Evolutionary conservation across 1,284 basidiomycete genomes (phyloP), one percentile per base, ranked within the genome.

Genomic region (Caloboletus firmus): DNA sequence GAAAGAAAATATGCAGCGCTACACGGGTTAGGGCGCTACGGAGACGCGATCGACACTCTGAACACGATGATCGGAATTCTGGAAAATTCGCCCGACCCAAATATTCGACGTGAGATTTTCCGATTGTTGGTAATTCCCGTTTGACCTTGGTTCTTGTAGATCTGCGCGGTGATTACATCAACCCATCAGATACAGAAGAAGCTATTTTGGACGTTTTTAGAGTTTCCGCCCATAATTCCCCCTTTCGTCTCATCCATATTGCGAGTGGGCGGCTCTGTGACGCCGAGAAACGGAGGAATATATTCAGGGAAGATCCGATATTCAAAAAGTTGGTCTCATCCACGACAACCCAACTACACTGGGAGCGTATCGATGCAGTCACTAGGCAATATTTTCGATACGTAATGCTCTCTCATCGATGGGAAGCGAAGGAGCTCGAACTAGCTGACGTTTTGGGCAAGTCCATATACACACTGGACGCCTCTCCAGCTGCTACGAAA

Each of bases 341-440:
- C 17, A 54, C 52, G 54, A 51, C 48, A 5, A 64, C 43, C 0
- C 42, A 54, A 15, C 18, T 46, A 36, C 31, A 60, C 20, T 26
- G 3, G 15, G 41, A 54, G 4, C 60, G 30, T 28, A 50, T 66
- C 26, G 24, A 51, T 3, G 13, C 39, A 1, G 32, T 51, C 24
- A 64, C 45, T 0, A 42, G 7, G 8, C 35, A 2, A 22, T 68
- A 55, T 39, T 56, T 58, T 17, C 51, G 26, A 57, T 68, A 63
- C 18, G 58, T 57, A 18, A 66, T 66, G 62, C 54, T 66, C 13
- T 66, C 64, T 12, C 64, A 66, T 42, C 54, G 60, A 43, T 66
- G 64, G 64, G 60, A 44, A 37, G 45, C 3, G 1, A 49, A 49
- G 20, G 64, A 68, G 9, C 52, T 63, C 10, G 37, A 37, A 35